These are phyloP conservation scores for Diaporthe citrichinensis DNA, from an alignment of 2,329 filamentous ascomycete species.

Conservation along the genomic window DNA sequence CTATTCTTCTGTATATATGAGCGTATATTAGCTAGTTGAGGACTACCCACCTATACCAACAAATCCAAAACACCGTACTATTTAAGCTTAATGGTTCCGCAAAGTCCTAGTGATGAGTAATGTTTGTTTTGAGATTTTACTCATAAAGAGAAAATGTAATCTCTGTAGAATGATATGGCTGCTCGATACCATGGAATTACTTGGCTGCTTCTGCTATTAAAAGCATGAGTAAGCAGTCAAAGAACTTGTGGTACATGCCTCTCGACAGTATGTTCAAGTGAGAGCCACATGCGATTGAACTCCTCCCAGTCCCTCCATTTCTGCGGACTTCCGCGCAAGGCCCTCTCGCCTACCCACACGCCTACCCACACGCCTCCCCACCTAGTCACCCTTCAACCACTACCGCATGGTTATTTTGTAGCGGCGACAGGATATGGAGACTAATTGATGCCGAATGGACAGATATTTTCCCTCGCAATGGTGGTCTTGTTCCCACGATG, in stretches of 20 bases:
- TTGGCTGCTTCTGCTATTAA: neutral
- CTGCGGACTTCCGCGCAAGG: neutral
- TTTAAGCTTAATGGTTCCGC: neutral
- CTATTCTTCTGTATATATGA: slow-evolving; percentile 30
- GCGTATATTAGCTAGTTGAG: slow-evolving; percentile 17
- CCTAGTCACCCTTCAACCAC: neutral
- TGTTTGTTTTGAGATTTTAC: neutral
- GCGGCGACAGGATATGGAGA: neutral
- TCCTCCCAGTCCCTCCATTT: neutral
- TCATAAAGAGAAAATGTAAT: neutral
- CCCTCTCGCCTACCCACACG: neutral
- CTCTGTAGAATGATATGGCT: neutral
- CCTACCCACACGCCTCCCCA: neutral
- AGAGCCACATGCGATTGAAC: neutral
- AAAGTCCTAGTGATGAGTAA: neutral
- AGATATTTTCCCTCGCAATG: neutral
- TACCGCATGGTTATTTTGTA: too few species aligned
- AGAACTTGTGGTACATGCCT: neutral
- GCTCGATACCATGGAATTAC: neutral
- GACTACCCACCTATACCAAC: neutral
- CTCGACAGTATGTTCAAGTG: neutral
- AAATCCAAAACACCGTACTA: neutral
- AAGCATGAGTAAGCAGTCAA: neutral
- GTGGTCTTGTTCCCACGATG: neutral
- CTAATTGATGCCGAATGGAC: neutral